These are phyloP conservation scores for Cenococcum geophilum DNA, from an alignment of 495 filamentous ascomycete species.

Conservation along the genomic window DNA sequence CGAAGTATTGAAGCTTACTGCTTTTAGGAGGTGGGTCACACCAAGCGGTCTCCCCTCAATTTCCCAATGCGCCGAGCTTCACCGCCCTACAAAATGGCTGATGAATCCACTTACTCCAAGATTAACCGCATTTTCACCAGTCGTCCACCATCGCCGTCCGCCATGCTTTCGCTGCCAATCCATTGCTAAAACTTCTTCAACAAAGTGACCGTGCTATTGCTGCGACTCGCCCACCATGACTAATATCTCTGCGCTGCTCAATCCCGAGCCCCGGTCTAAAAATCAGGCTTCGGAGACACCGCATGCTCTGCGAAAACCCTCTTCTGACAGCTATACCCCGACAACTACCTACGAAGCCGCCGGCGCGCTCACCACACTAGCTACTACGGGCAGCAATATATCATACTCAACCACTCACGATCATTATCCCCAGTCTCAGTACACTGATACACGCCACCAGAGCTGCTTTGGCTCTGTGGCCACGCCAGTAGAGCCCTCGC, in stretches of 20 bases:
- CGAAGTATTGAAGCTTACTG: too few species aligned
- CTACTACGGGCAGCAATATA: constrained; percentile 19
- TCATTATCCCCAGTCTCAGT: constrained; percentile 18
- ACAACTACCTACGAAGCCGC: constrained; percentile 33
- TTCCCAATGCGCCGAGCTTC: too few species aligned
- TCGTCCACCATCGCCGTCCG: neutral
- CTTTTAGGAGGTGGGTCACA: too few species aligned
- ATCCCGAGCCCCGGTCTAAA: constrained; percentile 19
- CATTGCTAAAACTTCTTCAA: neutral
- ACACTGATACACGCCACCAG: constrained; percentile 15
- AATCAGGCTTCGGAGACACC: neutral
- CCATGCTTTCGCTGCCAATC: neutral
- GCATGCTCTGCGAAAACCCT: constrained; percentile 10
- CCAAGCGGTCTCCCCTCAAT: too few species aligned
- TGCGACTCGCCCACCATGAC: constrained; percentile 15
- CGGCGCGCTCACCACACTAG: constrained; percentile 33
- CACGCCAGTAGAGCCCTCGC: constrained; percentile 32
- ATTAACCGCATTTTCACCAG: too few species aligned
- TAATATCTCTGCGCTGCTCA: constrained; percentile 29
- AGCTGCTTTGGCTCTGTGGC: constrained; percentile 28
- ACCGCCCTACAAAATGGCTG: too few species aligned
- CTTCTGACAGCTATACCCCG: constrained; percentile 9
- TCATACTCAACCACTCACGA: constrained; percentile 19
- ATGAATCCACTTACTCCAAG: too few species aligned
- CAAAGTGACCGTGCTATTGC: neutral